Evolutionary conservation across 257 asterid genomes (phyloP).

Genomic region (Rhazya stricta): DNA sequence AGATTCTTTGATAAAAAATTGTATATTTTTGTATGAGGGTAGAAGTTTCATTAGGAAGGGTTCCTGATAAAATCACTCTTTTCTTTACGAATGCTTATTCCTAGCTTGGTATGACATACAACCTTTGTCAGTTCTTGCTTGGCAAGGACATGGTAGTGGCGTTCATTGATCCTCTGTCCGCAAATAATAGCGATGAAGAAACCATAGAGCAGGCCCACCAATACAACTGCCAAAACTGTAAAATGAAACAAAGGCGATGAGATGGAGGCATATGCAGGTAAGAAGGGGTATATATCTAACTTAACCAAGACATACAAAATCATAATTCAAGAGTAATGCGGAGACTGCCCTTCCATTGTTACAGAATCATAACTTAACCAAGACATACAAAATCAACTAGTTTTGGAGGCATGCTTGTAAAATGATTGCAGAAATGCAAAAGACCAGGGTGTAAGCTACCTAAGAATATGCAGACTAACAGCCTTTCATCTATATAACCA

Average conservation of each 20-base stretch:
- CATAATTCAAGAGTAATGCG: neutral
- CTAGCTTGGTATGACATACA: slow-evolving; percentile 17
- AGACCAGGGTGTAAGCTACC: neutral
- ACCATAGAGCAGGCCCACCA: slow-evolving; percentile 98
- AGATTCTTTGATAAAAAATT: neutral
- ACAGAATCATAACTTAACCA: neutral
- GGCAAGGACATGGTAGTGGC: slow-evolving; percentile 97
- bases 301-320: neutral
- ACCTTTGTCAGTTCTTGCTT: slow-evolving; percentile 95
- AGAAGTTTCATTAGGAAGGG: neutral
- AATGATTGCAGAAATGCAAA: neutral
- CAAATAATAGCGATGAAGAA: slow-evolving; percentile 97
- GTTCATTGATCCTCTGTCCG: slow-evolving; percentile 93
- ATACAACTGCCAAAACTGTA: slow-evolving; percentile 84
- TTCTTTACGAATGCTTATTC: neutral
- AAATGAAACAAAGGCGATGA: slow-evolving; percentile 10
- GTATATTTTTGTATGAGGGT: neutral
- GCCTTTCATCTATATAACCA: neutral
- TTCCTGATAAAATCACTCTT: neutral
- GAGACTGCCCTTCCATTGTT: neutral
- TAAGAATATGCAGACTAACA: neutral
- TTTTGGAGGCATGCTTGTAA: neutral
- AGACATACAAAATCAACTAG: no score
- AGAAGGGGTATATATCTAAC: neutral
- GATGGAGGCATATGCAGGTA: neutral